phyloP scores from a whole-genome alignment of 1,284 basidiomycete species.

The Coniferiporia weirii region DNA sequence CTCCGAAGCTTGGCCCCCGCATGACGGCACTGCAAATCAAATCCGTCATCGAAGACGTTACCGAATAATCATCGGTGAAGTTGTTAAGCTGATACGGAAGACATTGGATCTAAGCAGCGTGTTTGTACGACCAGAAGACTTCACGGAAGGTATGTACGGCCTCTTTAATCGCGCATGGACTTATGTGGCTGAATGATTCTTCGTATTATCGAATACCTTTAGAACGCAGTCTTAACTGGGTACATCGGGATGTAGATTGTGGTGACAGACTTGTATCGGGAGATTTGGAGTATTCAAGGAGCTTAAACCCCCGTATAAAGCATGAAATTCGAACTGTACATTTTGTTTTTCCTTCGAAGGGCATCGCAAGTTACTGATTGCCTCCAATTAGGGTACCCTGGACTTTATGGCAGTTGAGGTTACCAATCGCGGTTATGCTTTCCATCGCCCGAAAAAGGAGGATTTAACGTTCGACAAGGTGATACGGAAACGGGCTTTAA shows the following conservation, averaged over 20 bases:
- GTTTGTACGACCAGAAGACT: background rate
- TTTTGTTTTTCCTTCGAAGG: background rate
- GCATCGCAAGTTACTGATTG: background rate
- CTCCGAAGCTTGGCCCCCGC: background rate
- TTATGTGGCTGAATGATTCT: background rate
- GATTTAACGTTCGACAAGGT: too few species aligned
- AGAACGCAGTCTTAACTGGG: background rate
- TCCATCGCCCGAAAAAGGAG: too few species aligned
- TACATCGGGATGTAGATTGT: background rate
- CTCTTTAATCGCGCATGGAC: background rate
- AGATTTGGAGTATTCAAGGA: background rate
- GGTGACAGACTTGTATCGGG: background rate
- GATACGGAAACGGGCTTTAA: too few species aligned
- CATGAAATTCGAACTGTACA: background rate
- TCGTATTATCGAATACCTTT: background rate
- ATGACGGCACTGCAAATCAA: background rate
- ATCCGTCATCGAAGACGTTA: slow-evolving; percentile 4
- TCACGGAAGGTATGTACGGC: background rate
- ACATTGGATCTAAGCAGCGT: background rate
- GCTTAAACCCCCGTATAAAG: background rate
- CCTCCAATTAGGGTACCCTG: background rate
- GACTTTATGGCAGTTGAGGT: background rate
- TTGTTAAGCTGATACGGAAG: background rate
- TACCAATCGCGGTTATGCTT: background rate
- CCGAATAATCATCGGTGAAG: background rate